A percentile compares a stretch with the other conserved stretches of the same genome.
These are phyloP conservation scores for Adansonia digitata DNA, from an alignment of 345 rosid genomes.

Conservation along the genomic window DNA sequence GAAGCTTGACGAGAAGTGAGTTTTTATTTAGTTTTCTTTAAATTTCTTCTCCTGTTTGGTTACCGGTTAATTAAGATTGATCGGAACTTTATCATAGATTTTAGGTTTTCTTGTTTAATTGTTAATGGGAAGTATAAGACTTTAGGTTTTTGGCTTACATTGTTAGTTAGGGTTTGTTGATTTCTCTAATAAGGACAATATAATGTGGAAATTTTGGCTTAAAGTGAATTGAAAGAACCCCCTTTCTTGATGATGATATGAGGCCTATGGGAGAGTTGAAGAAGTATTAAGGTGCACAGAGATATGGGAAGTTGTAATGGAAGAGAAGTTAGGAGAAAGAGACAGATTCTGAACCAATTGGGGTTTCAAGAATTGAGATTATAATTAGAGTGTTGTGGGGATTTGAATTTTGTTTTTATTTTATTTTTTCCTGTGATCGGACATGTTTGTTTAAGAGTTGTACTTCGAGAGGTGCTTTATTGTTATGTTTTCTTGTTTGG, in stretches of 20 bases:
- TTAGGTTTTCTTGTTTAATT: background rate
- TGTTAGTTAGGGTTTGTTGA: background rate
- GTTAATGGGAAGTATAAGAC: background rate
- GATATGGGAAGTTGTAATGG: background rate
- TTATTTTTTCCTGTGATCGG: background rate
- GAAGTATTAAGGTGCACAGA: background rate
- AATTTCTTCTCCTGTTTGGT: background rate
- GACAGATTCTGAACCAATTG: background rate
- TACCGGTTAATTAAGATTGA: background rate
- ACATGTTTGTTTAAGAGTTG: background rate
- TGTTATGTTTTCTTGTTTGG: background rate
- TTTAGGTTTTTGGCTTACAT: background rate
- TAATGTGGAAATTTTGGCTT: background rate
- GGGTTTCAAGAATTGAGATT: background rate
- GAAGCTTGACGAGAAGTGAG: slow-evolving; percentile 90
- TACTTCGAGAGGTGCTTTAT: background rate
- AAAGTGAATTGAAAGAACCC: background rate
- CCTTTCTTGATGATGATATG: background rate
- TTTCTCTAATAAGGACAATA: background rate
- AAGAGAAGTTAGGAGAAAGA: background rate
- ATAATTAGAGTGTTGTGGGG: background rate
- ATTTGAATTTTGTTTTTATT: background rate
- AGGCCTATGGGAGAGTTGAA: background rate
- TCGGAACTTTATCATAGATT: background rate
- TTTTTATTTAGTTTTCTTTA: background rate